These are phyloP conservation scores for Candida tallmaniae DNA, from an alignment of 805 yeast genomes.

Conservation along the genomic window DNA sequence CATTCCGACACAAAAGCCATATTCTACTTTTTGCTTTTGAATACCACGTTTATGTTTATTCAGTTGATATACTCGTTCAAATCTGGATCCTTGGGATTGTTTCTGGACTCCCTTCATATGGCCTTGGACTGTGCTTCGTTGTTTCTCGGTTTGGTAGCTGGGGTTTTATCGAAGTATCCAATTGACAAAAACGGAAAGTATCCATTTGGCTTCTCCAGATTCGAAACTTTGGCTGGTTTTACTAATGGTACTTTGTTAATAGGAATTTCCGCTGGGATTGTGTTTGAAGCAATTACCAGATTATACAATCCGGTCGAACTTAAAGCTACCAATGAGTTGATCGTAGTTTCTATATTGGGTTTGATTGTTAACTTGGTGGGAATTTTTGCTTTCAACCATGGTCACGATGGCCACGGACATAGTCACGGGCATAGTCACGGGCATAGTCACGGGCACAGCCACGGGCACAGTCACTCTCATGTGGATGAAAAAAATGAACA, in stretches of 20 bases:
- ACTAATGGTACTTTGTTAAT: constrained; percentile 86
- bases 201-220: constrained; percentile 81
- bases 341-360: constrained; percentile 82
- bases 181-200: constrained; percentile 55
- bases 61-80: constrained; percentile 89
- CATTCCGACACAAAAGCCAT: constrained; percentile 77
- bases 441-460: constrained; percentile 20
- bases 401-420: constrained; percentile 49
- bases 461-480: constrained; percentile 1
- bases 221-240: constrained; percentile 92
- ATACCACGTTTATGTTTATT: constrained; percentile 90
- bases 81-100: constrained; percentile 84
- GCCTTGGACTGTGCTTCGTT: constrained; percentile 90
- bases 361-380: constrained; percentile 87
- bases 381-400: constrained; percentile 89
- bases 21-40: constrained; percentile 78
- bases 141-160: constrained; percentile 85
- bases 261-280: constrained; percentile 85
- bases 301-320: constrained; percentile 71
- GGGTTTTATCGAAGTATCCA: constrained; percentile 43
- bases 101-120: constrained; percentile 96
- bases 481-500: background rate
- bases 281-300: constrained; percentile 82
- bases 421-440: constrained; percentile 40
- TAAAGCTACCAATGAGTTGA: constrained; percentile 75